Conservation (phyloP, 2,329 filamentous ascomycete species). For the Arthrocladium fulminans region DNA sequence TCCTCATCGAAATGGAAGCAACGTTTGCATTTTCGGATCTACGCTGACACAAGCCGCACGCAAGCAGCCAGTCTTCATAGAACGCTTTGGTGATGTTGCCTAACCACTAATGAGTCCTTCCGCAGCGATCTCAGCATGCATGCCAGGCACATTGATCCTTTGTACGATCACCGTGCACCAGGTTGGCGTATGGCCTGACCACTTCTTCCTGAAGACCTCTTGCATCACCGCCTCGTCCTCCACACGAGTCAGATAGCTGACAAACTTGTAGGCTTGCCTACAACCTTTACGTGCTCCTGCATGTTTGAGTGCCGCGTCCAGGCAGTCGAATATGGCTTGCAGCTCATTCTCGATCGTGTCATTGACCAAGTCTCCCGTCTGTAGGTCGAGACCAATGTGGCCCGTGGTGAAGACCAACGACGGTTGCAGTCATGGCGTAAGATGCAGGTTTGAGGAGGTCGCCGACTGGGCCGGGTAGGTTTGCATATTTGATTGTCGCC, state of each 20-base stretch:
- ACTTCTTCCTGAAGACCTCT: slow-evolving; percentile 1
- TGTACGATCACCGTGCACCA: neutral
- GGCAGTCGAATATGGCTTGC: neutral
- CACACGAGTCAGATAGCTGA: neutral
- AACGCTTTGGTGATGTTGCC: neutral
- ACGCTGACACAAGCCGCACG: too few relatives aligned
- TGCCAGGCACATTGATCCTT: neutral
- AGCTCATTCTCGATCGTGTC: neutral
- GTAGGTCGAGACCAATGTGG: neutral
- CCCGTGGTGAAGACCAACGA: slow-evolving; percentile 1
- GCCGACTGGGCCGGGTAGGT: neutral
- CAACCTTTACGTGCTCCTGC: neutral
- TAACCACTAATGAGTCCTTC: neutral
- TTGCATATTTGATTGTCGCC: neutral
- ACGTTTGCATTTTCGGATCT: too few relatives aligned
- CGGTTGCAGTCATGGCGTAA: neutral
- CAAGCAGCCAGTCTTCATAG: too few relatives aligned
- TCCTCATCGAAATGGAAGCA: too few relatives aligned
- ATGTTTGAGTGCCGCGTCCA: slow-evolving; percentile 5
- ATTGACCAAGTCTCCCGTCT: neutral
- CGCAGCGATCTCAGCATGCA: neutral
- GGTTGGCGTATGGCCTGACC: slow-evolving; percentile 1
- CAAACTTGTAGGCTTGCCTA: slow-evolving; percentile 1
- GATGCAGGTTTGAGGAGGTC: neutral
- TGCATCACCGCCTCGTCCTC: neutral